Base-by-base conservation (phyloP, 1,139 yeast genomes). In the Saccharomyces hybrid region DNA sequence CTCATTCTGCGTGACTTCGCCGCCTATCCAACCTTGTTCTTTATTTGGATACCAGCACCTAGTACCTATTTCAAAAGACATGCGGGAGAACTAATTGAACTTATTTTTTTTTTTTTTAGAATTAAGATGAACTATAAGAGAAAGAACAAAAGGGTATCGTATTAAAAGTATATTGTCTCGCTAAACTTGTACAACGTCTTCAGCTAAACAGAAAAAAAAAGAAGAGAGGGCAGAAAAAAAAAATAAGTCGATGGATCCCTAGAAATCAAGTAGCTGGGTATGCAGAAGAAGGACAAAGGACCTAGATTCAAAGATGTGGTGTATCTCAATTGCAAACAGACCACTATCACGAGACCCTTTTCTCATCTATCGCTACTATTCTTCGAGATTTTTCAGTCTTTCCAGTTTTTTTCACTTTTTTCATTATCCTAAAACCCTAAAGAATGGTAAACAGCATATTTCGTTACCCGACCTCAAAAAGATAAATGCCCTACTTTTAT, bases 31-130 rank as follows among this genome's bases (percentile, higher is more conserved):
- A 32, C 98, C 99, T 63, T 82, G 81, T 55, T 79, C 78, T 59
- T 86, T 89, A 71, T 88, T 95, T 34, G 95, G 97, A 65, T 87
- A 84, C 99, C 99, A 93, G 75, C 98, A 91, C 66, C 96, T 91
- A 30, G 73, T 69, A 31, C 73, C 73, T 25, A 69, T 67, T 54
- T 70, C 72, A 53, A 66, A 70, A 20, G 71, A 62, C 67, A 63
- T 64, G 25, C 44, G 25, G 44, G 44, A 38, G 26, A 16, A 5
- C 44, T 38, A 9, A 13, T 38, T 4, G 11, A 4, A 20, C 7
- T 38, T 20, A 20, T 38, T 38, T 11, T 16, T 16, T 38, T 38
- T 20, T 16, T 8, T 16, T 9, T 38, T 16, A 11, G 13, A 38
- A 20, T 38, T 38, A 20, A 9, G 11, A 16, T 38, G 25, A 38